Conservation (phyloP, 2,329 filamentous ascomycete genomes). For the Talaromyces piceae region DNA sequence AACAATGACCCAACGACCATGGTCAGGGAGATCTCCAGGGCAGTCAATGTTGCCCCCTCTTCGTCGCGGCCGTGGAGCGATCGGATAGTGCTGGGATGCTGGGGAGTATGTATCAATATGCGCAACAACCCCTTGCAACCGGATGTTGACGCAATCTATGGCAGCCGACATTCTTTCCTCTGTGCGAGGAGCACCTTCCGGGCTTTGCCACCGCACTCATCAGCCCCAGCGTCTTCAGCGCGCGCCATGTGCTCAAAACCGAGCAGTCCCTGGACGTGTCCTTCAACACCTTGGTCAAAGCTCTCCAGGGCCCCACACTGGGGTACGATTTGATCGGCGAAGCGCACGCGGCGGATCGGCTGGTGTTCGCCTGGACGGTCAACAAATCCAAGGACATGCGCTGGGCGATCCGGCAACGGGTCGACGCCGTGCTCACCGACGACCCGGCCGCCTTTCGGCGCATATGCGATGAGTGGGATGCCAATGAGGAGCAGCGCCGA, state of each 20-base stretch:
- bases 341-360: conserved; percentile 48
- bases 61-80: conserved; percentile 57
- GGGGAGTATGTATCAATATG: conserved; percentile 51
- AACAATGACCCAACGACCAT: conserved; percentile 52
- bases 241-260: conserved; percentile 58
- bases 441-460: conserved; percentile 49
- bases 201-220: conserved; percentile 34
- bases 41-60: conserved; percentile 43
- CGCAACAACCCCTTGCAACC: too few species aligned
- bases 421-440: conserved; percentile 84
- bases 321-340: conserved; percentile 61
- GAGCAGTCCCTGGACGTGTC: conserved; percentile 55
- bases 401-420: conserved; percentile 59
- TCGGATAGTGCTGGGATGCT: conserved; percentile 72
- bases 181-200: conserved; percentile 49
- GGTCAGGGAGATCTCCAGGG: conserved; percentile 60
- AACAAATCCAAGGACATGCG: conserved; percentile 73
- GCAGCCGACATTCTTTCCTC: conserved; percentile 59
- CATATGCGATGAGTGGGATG: conserved; percentile 9
- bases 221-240: conserved; percentile 47
- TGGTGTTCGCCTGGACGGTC: conserved; percentile 77
- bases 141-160: too few species aligned
- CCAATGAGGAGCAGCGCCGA: neutral
- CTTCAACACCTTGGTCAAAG: conserved; percentile 68
- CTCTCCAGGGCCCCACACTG: conserved; percentile 56